Percentiles rank a stretch among this genome's conserved stretches.
Evolutionary conservation across 2,329 filamentous ascomycete genomes (phyloP).

Genomic region (Endoconidiophora polonica): DNA sequence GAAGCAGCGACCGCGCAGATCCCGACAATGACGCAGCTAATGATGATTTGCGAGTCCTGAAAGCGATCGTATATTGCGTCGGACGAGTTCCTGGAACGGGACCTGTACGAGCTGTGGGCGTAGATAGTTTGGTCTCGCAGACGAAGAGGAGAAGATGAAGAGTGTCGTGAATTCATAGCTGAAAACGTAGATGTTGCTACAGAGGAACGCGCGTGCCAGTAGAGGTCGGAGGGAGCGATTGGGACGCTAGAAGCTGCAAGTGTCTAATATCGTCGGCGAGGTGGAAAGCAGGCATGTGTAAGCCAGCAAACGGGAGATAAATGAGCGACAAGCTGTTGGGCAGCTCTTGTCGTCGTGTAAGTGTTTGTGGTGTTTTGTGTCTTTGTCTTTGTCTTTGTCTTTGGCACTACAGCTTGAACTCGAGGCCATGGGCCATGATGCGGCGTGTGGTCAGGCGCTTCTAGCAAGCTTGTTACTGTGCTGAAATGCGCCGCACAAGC

Average conservation of each 20-base stretch:
- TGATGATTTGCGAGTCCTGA: neutral
- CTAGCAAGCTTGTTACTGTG: too few relatives aligned
- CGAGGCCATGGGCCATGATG: too few relatives aligned
- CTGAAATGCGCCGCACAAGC: neutral
- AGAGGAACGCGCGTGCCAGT: neutral
- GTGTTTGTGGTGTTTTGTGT: too few relatives aligned
- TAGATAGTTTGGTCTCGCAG: constrained; percentile 12
- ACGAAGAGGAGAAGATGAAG: constrained; percentile 9
- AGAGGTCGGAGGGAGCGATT: neutral
- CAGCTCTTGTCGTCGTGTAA: too few relatives aligned
- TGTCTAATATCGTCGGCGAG: too few relatives aligned
- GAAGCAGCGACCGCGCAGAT: too few relatives aligned
- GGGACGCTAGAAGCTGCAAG: neutral
- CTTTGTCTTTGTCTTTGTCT: too few relatives aligned
- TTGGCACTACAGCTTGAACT: too few relatives aligned
- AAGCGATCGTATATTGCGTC: constrained; percentile 2
- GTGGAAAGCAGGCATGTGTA: neutral
- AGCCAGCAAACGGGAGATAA: neutral
- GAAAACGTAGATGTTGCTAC: neutral
- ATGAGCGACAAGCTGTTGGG: neutral
- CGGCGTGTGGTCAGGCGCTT: too few relatives aligned
- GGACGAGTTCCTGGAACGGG: neutral
- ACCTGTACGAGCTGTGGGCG: constrained; percentile 1
- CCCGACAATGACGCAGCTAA: neutral
- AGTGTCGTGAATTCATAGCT: constrained; percentile 12